Base-by-base conservation (phyloP, 805 yeast genomes). In the Clavispora vitiphila region DNA sequence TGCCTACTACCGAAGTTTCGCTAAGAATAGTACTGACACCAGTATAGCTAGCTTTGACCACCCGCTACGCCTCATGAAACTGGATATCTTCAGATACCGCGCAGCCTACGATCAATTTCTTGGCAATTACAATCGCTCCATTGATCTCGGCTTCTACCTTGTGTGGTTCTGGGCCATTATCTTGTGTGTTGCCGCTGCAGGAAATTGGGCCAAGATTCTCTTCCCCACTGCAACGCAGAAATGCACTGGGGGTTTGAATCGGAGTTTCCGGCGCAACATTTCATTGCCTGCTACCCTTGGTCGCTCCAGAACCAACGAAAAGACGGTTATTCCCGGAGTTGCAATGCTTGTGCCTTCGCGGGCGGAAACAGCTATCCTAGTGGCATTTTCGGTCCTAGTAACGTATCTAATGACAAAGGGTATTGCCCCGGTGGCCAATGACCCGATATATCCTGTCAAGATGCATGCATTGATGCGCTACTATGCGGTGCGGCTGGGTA, bases 101-200 rank as follows among this genome's bases (percentile, higher is more conserved):
- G 52, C 46, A 10, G 50, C 69, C 3, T 67, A 64, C 44, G 65
- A 61, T 35, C 68, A 62, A 37, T 69, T 62, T 43, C 53, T 68
- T 34, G 72, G 72, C 8, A 69, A 67, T 53, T 67, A 65, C 42
- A 68, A 66, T 40, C 60, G 61, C 18, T 73, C 81, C 3, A 65
- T 75, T 62, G 38, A 44, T 26, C 12, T 38, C 47, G 62, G 72
- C 15, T 57, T 54, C 22, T 52, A 51, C 35, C 35, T 67, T 32
- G 53, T 59, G 1, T 21, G 51, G 3, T 69, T 56, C 44, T 69
- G 74, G 74, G 42, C 50, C 3, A 43, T 48, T 0, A 59, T 64
- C 2, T 56, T 63, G 24, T 21, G 42, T 0, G 11, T 57, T 2
- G 65, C 58, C 2, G 54, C 63, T 5, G 20, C 57, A 1, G 54